phyloP scores from a whole-genome alignment of 805 yeast species.

The Ogataea nitratoaversa region DNA sequence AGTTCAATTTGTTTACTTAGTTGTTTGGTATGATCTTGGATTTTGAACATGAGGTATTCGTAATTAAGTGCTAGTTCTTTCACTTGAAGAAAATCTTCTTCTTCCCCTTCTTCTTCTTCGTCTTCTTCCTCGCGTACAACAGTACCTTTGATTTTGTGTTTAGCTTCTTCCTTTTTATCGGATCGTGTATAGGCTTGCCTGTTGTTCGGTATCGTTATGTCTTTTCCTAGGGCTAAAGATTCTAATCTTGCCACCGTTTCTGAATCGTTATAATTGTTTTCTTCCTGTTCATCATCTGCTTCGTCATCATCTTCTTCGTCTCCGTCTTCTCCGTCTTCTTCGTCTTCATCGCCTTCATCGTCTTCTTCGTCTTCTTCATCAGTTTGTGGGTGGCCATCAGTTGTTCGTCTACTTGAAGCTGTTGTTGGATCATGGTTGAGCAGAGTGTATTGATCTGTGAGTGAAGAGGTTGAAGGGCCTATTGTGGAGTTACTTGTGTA shows the following conservation, averaged over 20 bases:
- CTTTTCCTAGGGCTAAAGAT: too few species aligned
- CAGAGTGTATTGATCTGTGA: slow-evolving; percentile 11
- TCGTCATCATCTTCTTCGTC: slow-evolving; percentile 1
- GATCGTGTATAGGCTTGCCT: not conserved
- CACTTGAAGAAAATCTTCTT: slow-evolving; percentile 60
- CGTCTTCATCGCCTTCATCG: not conserved
- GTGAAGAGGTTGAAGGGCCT: slow-evolving; percentile 11
- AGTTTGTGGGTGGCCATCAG: not conserved
- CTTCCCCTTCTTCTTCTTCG: slow-evolving; percentile 19
- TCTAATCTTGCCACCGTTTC: too few species aligned
- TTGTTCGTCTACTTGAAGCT: not conserved
- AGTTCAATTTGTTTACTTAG: slow-evolving; percentile 28
- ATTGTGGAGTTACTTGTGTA: slow-evolving; percentile 18
- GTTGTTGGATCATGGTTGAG: slow-evolving; percentile 4
- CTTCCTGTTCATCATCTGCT: not conserved
- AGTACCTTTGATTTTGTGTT: too few species aligned
- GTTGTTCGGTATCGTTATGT: not conserved
- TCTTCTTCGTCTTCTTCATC: not conserved
- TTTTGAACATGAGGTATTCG: slow-evolving; percentile 62
- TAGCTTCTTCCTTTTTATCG: slow-evolving; percentile 6
- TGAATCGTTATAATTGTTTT: too few species aligned
- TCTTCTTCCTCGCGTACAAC: slow-evolving; percentile 1
- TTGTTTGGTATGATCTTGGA: slow-evolving; percentile 49
- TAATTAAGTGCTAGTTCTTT: slow-evolving; percentile 55
- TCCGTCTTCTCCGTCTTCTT: not conserved